Evolutionary conservation across 129 eudicot species (phyloP).

Genomic region (Silybum marianum): DNA sequence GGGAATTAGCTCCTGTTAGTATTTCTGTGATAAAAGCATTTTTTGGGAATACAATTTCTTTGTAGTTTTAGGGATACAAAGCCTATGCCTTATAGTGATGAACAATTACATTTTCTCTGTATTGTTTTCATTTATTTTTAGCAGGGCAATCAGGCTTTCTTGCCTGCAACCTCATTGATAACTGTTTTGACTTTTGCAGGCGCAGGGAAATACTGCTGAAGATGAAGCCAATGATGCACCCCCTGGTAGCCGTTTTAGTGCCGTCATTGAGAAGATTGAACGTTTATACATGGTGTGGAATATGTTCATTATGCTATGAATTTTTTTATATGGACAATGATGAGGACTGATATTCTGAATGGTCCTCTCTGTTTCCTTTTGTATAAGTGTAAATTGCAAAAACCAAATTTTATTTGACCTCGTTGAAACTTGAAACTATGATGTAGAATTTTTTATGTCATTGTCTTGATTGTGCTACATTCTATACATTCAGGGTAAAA

Average conservation of each 20-base stretch:
- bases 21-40: background rate
- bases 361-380: background rate
- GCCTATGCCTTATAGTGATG: background rate
- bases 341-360: background rate
- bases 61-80: conserved; percentile 9
- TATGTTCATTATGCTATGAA: background rate
- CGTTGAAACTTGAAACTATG: background rate
- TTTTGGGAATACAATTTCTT: background rate
- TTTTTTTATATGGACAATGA: background rate
- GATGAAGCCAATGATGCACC: conserved; percentile 68
- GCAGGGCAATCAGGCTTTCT: background rate
- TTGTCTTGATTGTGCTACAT: conserved; percentile 12
- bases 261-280: conserved; percentile 94
- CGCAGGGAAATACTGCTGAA: conserved; percentile 57
- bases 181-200: conserved; percentile 39
- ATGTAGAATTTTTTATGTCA: conserved; percentile 5
- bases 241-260: conserved; percentile 78
- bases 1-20: background rate
- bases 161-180: conserved; percentile 1
- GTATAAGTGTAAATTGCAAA: conserved; percentile 1
- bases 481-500: conserved; percentile 65
- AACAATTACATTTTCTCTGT: background rate
- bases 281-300: conserved; percentile 86
- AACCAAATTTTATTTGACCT: background rate
- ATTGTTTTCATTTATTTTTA: background rate